Percentiles rank a stretch among this genome's conserved stretches.
Evolutionary conservation across 768 basidiomycete species (phyloP).

Genomic region (Strobilomyces dryophilus): DNA sequence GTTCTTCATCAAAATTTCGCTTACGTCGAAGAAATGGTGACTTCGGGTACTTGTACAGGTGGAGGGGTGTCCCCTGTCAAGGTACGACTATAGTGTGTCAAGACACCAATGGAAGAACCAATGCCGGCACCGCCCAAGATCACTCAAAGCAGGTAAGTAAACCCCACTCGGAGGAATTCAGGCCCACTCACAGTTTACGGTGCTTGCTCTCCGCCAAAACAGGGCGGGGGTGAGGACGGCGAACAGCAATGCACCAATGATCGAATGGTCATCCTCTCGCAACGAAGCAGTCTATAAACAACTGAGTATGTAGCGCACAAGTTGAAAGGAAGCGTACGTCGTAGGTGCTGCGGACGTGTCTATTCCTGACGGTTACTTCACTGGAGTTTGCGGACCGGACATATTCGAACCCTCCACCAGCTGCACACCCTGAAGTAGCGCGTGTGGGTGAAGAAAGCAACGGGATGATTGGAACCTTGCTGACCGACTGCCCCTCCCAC

Average conservation of each 20-base stretch:
- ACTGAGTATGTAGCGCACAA: not conserved
- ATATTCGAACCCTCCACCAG: slow-evolving; percentile 58
- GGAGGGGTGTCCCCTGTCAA: slow-evolving; percentile 53
- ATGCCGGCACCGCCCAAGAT: slow-evolving; percentile 69
- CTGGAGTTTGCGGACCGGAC: slow-evolving; percentile 52
- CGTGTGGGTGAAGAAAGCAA: not conserved
- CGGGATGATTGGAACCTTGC: not conserved
- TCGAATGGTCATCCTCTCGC: slow-evolving; percentile 70
- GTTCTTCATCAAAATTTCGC: not conserved
- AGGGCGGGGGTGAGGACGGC: slow-evolving; percentile 64
- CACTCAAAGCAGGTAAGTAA: slow-evolving; percentile 37
- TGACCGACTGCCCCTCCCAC: slow-evolving; percentile 55
- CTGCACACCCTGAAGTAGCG: slow-evolving; percentile 30
- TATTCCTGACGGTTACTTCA: slow-evolving; percentile 43
- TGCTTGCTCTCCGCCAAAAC: slow-evolving; percentile 64
- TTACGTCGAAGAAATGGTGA: slow-evolving; percentile 13
- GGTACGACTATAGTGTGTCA: slow-evolving; percentile 52
- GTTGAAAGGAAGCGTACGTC: slow-evolving; percentile 42
- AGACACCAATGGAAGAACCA: slow-evolving; percentile 56
- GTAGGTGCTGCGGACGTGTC: slow-evolving; percentile 51
- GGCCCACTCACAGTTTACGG: slow-evolving; percentile 51
- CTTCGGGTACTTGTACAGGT: slow-evolving; percentile 34
- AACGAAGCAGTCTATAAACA: slow-evolving; percentile 47
- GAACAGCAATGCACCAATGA: slow-evolving; percentile 64
- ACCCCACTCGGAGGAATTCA: not conserved